phyloP scores from a whole-genome alignment of 768 basidiomycete species.

The Calvatia gigantea region DNA sequence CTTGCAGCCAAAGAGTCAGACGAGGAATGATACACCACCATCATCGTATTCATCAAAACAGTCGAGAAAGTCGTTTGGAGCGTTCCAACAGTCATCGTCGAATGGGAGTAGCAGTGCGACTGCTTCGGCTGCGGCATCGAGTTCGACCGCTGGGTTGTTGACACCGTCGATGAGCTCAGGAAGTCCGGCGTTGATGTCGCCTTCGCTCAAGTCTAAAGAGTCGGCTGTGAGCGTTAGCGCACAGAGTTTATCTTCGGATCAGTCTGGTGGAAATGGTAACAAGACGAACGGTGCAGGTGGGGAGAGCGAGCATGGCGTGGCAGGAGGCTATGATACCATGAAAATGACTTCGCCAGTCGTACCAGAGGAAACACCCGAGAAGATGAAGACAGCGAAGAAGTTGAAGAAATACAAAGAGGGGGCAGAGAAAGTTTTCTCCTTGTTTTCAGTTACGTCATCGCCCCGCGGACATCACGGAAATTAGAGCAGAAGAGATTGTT shows the following conservation, averaged over 20 bases:
- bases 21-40: slow-evolving; percentile 42
- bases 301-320: not conserved
- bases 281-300: slow-evolving; percentile 24
- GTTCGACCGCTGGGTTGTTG: slow-evolving; percentile 40
- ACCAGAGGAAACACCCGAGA: slow-evolving; percentile 22
- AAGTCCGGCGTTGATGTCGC: slow-evolving; percentile 42
- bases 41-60: slow-evolving; percentile 39
- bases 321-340: not conserved
- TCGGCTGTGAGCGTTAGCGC: slow-evolving; percentile 72
- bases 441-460: slow-evolving; percentile 63
- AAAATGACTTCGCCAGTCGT: slow-evolving; percentile 2
- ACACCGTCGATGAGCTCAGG: slow-evolving; percentile 62
- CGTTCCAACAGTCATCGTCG: slow-evolving; percentile 21
- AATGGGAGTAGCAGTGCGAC: slow-evolving; percentile 36
- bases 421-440: slow-evolving; percentile 79
- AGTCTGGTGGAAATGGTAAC: slow-evolving; percentile 52
- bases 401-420: slow-evolving; percentile 85
- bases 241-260: slow-evolving; percentile 68
- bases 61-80: slow-evolving; percentile 31
- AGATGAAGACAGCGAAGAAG: slow-evolving; percentile 69
- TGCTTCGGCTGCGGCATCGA: slow-evolving; percentile 29
- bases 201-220: slow-evolving; percentile 78
- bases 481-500: not conserved
- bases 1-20: slow-evolving; percentile 50
- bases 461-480: slow-evolving; percentile 41